Evolutionary conservation across 2,329 filamentous ascomycete species (phyloP).

Genomic region (Aspergillus neoniger): DNA sequence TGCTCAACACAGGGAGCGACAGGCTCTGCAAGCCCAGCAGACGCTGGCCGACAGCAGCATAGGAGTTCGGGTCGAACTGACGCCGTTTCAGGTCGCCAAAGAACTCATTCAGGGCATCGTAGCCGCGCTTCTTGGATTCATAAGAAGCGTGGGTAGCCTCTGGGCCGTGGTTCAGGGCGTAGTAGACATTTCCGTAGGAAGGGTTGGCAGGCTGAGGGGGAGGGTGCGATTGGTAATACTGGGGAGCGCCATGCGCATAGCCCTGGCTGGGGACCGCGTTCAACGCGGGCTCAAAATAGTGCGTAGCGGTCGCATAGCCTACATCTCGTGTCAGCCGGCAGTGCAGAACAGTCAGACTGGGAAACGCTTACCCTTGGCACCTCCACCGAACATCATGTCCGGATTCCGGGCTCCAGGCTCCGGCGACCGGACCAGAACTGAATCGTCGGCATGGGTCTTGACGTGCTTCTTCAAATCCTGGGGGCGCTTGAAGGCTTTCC

Average conservation of each 20-base stretch:
- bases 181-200: conserved; percentile 75
- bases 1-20: conserved; percentile 62
- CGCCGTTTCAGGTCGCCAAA: conserved; percentile 91
- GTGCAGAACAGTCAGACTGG: background rate
- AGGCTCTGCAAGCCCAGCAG: conserved; percentile 78
- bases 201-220: conserved; percentile 55
- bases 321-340: background rate
- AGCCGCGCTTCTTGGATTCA: conserved; percentile 79
- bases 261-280: conserved; percentile 49
- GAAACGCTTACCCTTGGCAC: conserved; percentile 37
- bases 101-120: conserved; percentile 88
- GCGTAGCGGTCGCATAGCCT: conserved; percentile 44
- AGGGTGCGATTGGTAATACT: conserved; percentile 58
- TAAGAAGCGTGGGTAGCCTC: conserved; percentile 64
- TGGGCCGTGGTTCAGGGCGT: conserved; percentile 67
- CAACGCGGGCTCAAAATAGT: conserved; percentile 59
- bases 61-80: conserved; percentile 85
- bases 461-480: conserved; percentile 99
- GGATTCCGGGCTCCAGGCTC: conserved; percentile 56
- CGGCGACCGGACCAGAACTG: conserved; percentile 68
- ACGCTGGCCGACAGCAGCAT: conserved; percentile 85
- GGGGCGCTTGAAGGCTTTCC: conserved; percentile 97
- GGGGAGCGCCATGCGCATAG: conserved; percentile 46
- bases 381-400: conserved; percentile 43
- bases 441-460: conserved; percentile 97